phyloP scores from a whole-genome alignment of 106 monocot species.

The Allium cepa region DNA sequence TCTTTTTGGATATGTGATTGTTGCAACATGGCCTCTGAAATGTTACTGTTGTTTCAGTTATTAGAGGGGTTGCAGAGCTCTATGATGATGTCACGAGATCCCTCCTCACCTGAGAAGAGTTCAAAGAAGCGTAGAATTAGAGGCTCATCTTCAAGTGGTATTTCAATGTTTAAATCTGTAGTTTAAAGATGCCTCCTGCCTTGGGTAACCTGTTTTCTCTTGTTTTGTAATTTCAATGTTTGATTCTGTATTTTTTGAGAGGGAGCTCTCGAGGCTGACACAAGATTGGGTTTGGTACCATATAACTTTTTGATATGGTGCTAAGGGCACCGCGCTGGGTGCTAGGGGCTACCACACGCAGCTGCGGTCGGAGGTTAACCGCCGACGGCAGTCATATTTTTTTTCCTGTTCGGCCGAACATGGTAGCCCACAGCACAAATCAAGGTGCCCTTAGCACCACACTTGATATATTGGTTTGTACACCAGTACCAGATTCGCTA shows the following conservation, averaged over 20 bases:
- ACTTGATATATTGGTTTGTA: not conserved
- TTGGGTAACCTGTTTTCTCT: not conserved
- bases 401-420: no score
- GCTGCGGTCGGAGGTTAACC: no score
- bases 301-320: not conserved
- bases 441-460: no score
- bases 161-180: not conserved
- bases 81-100: constrained; percentile 52
- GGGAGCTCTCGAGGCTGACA: constrained; percentile 24
- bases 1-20: no score
- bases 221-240: not conserved
- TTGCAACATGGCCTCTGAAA: not conserved
- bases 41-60: constrained; percentile 33
- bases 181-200: not conserved
- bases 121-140: constrained; percentile 16
- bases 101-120: constrained; percentile 50
- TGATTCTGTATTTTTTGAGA: constrained; percentile 15
- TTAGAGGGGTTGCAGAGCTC: constrained; percentile 97
- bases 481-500: constrained; percentile 11
- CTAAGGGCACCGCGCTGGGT: no score
- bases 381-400: no score
- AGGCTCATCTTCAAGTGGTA: constrained; percentile 60
- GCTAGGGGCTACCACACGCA: no score
- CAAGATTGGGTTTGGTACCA: not conserved
- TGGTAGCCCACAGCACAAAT: no score